phyloP scores from a whole-genome alignment of 257 asterid genomes.

The Przewalskia tangutica region DNA sequence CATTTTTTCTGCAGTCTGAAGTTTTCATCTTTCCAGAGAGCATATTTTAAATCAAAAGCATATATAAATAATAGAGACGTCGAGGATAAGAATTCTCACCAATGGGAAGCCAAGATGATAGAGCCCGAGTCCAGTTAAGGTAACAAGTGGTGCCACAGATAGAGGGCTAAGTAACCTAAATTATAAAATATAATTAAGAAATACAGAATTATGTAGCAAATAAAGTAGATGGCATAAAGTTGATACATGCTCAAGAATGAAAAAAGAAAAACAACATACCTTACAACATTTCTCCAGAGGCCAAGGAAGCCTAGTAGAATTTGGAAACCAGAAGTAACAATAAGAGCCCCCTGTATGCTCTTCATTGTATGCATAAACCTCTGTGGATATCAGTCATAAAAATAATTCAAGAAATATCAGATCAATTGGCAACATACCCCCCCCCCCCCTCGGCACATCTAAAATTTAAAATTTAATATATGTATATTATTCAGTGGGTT shows the following conservation, averaged over 20 bases:
- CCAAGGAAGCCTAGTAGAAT: conserved; percentile 54
- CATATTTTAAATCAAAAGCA: not conserved
- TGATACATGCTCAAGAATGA: not conserved
- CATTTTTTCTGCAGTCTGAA: not conserved
- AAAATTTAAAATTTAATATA: too few species aligned
- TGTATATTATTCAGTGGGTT: too few species aligned
- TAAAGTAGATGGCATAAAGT: not conserved
- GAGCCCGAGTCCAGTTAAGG: conserved; percentile 70
- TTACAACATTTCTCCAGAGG: conserved; percentile 61
- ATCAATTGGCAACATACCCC: not conserved
- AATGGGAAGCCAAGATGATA: conserved; percentile 62
- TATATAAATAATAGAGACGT: not conserved
- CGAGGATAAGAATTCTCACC: conserved; percentile 24
- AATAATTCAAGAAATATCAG: not conserved
- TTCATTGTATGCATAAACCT: conserved; percentile 63
- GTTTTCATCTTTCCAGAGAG: not conserved
- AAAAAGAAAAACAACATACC: conserved; percentile 20
- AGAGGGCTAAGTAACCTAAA: conserved; percentile 60
- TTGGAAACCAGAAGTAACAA: conserved; percentile 52
- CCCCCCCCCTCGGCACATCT: too few species aligned
- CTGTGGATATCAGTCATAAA: conserved; percentile 18
- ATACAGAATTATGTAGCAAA: not conserved
- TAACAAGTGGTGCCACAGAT: conserved; percentile 53
- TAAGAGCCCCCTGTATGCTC: conserved; percentile 67
- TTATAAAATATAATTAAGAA: not conserved